These are phyloP conservation scores for Cladophialophora bantiana DNA, from an alignment of 2,329 filamentous ascomycete genomes.

Conservation along the genomic window DNA sequence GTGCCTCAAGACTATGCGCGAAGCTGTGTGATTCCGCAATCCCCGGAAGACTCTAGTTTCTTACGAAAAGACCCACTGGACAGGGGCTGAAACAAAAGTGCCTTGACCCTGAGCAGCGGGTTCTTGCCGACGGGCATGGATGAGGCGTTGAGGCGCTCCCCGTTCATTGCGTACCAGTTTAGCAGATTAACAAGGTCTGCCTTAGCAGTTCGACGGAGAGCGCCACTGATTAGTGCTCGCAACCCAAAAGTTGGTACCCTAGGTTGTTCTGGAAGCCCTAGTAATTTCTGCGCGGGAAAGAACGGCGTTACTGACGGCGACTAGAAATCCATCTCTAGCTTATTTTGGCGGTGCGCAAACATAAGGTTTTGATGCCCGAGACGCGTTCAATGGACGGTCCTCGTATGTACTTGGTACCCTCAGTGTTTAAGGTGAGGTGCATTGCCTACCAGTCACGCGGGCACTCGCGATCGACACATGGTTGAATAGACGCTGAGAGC, in stretches of 20 bases:
- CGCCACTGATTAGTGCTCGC: slow-evolving; percentile 24
- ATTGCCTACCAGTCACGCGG: slow-evolving; percentile 27
- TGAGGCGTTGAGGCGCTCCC: slow-evolving; percentile 29
- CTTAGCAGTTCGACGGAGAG: slow-evolving; percentile 16
- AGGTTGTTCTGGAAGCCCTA: slow-evolving; percentile 32
- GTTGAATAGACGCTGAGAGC: slow-evolving; percentile 8
- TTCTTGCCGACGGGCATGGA: slow-evolving; percentile 31
- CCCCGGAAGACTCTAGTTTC: slow-evolving; percentile 33
- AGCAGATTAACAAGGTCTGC: slow-evolving; percentile 18
- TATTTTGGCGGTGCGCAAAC: not conserved
- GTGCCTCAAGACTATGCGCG: slow-evolving; percentile 25
- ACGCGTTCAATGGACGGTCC: slow-evolving; percentile 18
- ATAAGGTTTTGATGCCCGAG: slow-evolving; percentile 29
- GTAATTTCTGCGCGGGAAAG: slow-evolving; percentile 28
- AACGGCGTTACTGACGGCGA: slow-evolving; percentile 1
- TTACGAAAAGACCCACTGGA: slow-evolving; percentile 30
- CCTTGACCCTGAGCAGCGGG: slow-evolving; percentile 27
- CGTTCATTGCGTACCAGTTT: slow-evolving; percentile 22
- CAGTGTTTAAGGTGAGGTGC: slow-evolving; percentile 11
- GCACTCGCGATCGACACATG: slow-evolving; percentile 3
- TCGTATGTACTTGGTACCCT: not conserved
- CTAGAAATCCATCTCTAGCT: not conserved
- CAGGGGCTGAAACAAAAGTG: slow-evolving; percentile 38
- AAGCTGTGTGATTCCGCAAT: slow-evolving; percentile 34
- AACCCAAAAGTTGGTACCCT: slow-evolving; percentile 8